Conservation (phyloP, 2,329 filamentous ascomycete genomes). For the Pyricularia pennisetigena region DNA sequence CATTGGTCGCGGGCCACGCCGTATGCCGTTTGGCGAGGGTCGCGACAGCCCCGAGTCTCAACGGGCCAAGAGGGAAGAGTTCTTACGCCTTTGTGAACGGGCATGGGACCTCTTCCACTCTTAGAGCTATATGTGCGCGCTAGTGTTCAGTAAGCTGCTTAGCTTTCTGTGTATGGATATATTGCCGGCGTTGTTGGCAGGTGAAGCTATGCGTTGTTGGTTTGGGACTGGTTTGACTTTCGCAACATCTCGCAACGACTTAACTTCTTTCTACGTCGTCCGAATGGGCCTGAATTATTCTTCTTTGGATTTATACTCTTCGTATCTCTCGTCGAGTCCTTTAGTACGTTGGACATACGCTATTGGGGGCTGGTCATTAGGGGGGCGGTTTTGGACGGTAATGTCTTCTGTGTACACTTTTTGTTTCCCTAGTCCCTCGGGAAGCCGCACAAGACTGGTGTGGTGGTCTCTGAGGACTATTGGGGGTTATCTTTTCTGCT, state of each 20-base stretch:
- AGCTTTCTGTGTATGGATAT: background rate
- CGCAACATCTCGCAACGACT: background rate
- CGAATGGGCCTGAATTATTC: background rate
- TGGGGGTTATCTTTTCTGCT: background rate
- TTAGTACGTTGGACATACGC: background rate
- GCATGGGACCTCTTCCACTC: conserved; percentile 98
- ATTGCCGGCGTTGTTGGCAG: background rate
- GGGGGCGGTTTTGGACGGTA: background rate
- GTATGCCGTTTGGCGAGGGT: conserved; percentile 70
- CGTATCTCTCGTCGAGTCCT: background rate
- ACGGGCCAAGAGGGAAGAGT: conserved; percentile 84
- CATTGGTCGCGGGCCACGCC: conserved; percentile 52
- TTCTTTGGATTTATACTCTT: background rate
- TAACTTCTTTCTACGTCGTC: background rate
- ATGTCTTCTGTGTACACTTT: conserved; percentile 4
- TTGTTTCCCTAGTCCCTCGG: background rate
- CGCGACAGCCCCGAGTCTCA: conserved; percentile 77
- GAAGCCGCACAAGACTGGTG: background rate
- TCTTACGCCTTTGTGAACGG: conserved; percentile 72
- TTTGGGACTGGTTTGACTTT: background rate
- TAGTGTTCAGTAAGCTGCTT: background rate
- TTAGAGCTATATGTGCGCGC: conserved; percentile 29
- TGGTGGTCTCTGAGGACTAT: background rate
- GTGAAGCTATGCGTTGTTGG: background rate
- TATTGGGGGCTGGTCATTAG: background rate